These are phyloP conservation scores for Trypanosoma lewisi DNA, from an alignment of 208 protist genomes.

Conservation along the genomic window DNA sequence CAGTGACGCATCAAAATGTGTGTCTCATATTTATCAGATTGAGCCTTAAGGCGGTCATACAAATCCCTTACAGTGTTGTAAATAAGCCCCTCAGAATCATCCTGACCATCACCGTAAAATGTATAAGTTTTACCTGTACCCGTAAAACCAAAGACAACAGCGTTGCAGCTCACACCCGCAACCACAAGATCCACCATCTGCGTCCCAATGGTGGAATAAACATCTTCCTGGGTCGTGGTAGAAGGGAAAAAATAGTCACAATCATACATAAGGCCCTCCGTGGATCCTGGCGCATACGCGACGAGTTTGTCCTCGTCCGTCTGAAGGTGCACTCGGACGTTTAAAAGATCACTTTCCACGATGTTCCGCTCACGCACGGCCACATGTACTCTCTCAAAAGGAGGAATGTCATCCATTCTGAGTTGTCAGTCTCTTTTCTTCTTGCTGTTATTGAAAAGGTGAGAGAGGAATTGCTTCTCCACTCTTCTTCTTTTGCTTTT, in stretches of 20 bases:
- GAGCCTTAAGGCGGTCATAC: conserved; percentile 61
- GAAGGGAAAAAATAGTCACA: conserved; percentile 89
- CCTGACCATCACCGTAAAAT: conserved; percentile 70
- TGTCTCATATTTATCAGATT: conserved; percentile 44
- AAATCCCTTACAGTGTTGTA: conserved; percentile 79
- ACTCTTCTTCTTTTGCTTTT: conserved; percentile 7
- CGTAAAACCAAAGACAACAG: conserved; percentile 66
- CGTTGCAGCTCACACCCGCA: conserved; percentile 77
- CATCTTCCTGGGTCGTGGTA: conserved; percentile 66
- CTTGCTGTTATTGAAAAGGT: neutral
- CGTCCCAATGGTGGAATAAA: conserved; percentile 75
- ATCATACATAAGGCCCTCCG: conserved; percentile 85
- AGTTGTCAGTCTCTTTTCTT: neutral
- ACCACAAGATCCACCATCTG: conserved; percentile 87
- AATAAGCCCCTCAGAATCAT: conserved; percentile 85
- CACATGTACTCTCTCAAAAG: conserved; percentile 66
- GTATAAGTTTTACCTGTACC: conserved; percentile 88
- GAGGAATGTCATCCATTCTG: conserved; percentile 12
- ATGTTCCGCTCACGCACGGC: conserved; percentile 76
- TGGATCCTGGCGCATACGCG: conserved; percentile 57
- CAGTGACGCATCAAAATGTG: conserved; percentile 77
- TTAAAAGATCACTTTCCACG: conserved; percentile 53
- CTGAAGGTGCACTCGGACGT: conserved; percentile 57
- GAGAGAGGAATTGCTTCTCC: no score
- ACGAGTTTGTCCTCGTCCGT: conserved; percentile 77